Base-by-base conservation (phyloP, 2,329 filamentous ascomycete species). In the Zymoseptoria pseudotritici region DNA sequence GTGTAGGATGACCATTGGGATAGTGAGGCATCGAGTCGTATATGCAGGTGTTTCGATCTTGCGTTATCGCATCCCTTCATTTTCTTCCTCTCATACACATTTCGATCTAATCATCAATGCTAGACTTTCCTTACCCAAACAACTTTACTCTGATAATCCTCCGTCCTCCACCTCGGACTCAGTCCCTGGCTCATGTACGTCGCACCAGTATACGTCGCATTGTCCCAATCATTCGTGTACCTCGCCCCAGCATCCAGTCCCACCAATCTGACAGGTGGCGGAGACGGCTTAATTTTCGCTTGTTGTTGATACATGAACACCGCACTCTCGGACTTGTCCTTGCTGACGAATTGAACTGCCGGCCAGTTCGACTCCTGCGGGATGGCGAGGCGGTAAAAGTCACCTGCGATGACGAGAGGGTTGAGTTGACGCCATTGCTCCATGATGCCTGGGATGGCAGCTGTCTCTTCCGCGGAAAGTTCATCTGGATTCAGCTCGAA, bases 131-230 rank as follows among this genome's bases (percentile, higher is more conserved):
- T 76, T 58, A 87, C 65, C 56, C 83, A 77, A 5, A 86, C 75
- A 29, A 87, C 72, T 64, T 76, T 77, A 64, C 84, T 87, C 63
- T 82, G 77, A 63, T 83, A 86, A 64, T 86, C 83, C 0, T 72
- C 74, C 36, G 62, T 64, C 0, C 73, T 66, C 63, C 84, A 81
- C 4, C 71, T 64, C 69, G 80, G 76, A 71, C 85, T 82, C 46
- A 88, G 66, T 0, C 85, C 85, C 1, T 77, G 76, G 63, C 85
- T 86, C 82, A 87, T 86, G 67, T 87, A 74, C 7, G 83, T 86
- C 9, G 79, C 78, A 0, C 85, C 85, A 0, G 80, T 82, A 61
- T 81, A 82, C 6, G 78, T 80, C 24, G 71, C 75, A 29, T 82
- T 79, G 0, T 80, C 82, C 50, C 80, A 75, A 19, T 84, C 72